These are phyloP conservation scores for Terana coerulea DNA, from an alignment of 768 basidiomycete species.

Conservation along the genomic window DNA sequence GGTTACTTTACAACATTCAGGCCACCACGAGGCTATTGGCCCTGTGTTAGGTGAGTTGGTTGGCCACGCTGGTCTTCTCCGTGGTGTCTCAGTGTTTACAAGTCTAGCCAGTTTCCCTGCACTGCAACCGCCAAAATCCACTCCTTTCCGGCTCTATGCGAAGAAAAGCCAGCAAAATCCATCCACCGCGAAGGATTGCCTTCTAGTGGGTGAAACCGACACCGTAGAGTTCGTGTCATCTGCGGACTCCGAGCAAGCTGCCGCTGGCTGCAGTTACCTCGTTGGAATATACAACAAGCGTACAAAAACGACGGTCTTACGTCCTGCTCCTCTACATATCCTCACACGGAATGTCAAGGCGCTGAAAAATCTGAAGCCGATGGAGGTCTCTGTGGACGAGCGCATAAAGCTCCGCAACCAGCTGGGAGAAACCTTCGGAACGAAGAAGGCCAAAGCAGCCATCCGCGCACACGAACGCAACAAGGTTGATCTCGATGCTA, in stretches of 20 bases:
- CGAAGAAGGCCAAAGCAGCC: slow-evolving; percentile 86
- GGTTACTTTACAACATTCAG: slow-evolving; percentile 35
- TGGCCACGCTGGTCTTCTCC: not conserved
- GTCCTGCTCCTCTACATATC: slow-evolving; percentile 64
- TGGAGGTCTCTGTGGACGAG: slow-evolving; percentile 48
- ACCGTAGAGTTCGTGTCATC: slow-evolving; percentile 78
- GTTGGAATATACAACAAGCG: slow-evolving; percentile 78
- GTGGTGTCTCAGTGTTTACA: not conserved
- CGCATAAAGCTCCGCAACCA: slow-evolving; percentile 63
- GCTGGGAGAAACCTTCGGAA: slow-evolving; percentile 93
- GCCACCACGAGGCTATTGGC: slow-evolving; percentile 36
- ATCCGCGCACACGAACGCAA: slow-evolving; percentile 87
- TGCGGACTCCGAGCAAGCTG: slow-evolving; percentile 45
- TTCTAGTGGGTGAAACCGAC: slow-evolving; percentile 63
- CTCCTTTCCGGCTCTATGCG: slow-evolving; percentile 59
- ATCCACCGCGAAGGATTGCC: not conserved
- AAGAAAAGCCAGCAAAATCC: slow-evolving; percentile 25
- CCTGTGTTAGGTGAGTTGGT: slow-evolving; percentile 48
- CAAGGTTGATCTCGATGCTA: slow-evolving; percentile 82
- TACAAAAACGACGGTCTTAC: slow-evolving; percentile 65
- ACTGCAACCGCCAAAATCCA: slow-evolving; percentile 51
- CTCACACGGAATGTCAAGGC: slow-evolving; percentile 80
- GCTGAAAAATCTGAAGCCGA: slow-evolving; percentile 59
- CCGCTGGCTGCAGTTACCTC: slow-evolving; percentile 70
- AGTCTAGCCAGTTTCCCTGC: slow-evolving; percentile 61